phyloP scores from a whole-genome alignment of 805 yeast genomes.

The Brettanomyces custersianus region DNA sequence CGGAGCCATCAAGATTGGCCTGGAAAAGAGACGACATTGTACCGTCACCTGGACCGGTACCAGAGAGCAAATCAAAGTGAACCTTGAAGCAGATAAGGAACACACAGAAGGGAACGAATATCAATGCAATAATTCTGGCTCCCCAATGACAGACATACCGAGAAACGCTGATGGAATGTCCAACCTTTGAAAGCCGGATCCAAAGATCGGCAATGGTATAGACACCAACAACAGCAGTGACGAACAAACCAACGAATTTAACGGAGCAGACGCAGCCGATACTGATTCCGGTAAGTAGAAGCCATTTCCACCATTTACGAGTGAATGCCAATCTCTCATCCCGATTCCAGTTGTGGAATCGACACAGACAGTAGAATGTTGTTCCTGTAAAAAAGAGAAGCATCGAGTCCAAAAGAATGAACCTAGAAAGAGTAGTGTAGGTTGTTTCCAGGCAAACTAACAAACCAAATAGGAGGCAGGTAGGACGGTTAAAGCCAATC shows the following conservation, averaged over 20 bases:
- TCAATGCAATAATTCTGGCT: slow-evolving; percentile 54
- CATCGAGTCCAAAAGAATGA: slow-evolving; percentile 88
- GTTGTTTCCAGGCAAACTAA: slow-evolving; percentile 80
- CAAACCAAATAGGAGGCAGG: slow-evolving; percentile 71
- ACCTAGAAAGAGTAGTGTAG: slow-evolving; percentile 77
- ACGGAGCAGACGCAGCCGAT: slow-evolving; percentile 90
- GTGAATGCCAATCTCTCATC: slow-evolving; percentile 43
- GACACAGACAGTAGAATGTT: slow-evolving; percentile 64
- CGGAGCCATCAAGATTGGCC: slow-evolving; percentile 62
- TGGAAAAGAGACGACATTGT: slow-evolving; percentile 73
- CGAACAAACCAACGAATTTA: slow-evolving; percentile 94
- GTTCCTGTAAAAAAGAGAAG: slow-evolving; percentile 79
- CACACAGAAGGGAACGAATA: slow-evolving; percentile 60
- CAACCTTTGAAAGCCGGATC: slow-evolving; percentile 71
- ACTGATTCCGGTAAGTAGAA: slow-evolving; percentile 70
- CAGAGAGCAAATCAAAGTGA: slow-evolving; percentile 68
- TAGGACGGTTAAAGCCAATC: slow-evolving; percentile 60
- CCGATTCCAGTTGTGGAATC: slow-evolving; percentile 56
- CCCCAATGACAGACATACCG: slow-evolving; percentile 51
- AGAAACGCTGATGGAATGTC: slow-evolving; percentile 25
- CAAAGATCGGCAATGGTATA: slow-evolving; percentile 87
- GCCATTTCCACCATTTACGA: slow-evolving; percentile 91
- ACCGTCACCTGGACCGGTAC: slow-evolving; percentile 72
- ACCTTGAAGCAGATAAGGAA: slow-evolving; percentile 69
- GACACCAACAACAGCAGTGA: slow-evolving; percentile 81